Evolutionary conservation across 73 alveolate species (phyloP).

Genomic region (Paramecium sonneborni): DNA sequence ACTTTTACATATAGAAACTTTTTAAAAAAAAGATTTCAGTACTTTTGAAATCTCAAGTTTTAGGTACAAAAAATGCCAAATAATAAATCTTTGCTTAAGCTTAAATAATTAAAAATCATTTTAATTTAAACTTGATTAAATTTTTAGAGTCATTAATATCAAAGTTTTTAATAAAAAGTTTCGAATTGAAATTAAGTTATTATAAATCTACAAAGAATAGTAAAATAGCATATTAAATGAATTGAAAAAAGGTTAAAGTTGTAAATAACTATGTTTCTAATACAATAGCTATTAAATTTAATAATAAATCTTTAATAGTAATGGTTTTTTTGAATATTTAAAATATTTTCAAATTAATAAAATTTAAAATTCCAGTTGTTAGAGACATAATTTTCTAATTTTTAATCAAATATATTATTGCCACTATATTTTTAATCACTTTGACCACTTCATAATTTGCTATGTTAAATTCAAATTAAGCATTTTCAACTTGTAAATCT

Average conservation of each 20-base stretch:
- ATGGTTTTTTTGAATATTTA: too few relatives aligned
- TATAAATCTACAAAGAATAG: not conserved
- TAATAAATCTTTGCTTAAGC: too few relatives aligned
- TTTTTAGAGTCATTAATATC: too few relatives aligned
- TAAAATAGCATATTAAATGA: not conserved
- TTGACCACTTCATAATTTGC: not conserved
- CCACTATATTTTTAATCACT: not conserved
- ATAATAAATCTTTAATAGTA: not conserved
- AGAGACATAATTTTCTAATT: not conserved
- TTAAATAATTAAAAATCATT: too few relatives aligned
- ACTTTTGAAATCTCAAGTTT: not conserved
- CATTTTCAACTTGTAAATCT: not conserved
- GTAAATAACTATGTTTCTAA: not conserved
- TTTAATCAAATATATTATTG: not conserved
- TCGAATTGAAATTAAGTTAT: not conserved
- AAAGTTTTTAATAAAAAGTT: not conserved
- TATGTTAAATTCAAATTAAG: not conserved
- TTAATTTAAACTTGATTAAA: too few relatives aligned
- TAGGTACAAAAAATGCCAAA: slow-evolving; percentile 40
- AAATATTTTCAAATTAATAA: too few relatives aligned
- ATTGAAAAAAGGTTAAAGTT: not conserved
- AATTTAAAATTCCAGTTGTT: not conserved
- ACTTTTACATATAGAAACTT: slow-evolving; percentile 16
- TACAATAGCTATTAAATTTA: not conserved
- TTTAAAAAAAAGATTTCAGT: not conserved